A percentile compares a stretch with the other conserved stretches of the same genome.
phyloP scores from a whole-genome alignment of 177 flowering plant species.

The Vitis hybrid region DNA sequence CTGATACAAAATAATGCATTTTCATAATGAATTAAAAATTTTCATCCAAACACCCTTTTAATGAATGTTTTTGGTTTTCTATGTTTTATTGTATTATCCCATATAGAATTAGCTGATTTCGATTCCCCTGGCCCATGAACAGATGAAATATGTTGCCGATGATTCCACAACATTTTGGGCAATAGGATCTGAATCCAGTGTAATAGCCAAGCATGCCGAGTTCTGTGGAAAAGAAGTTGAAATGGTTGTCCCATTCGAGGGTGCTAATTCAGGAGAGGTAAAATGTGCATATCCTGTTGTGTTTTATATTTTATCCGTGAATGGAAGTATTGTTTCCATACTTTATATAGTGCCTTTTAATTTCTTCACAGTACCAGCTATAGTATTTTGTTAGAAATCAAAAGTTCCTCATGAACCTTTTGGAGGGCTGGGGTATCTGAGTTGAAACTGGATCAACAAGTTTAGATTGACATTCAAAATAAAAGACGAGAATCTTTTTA shows the following conservation, averaged over 20 bases:
- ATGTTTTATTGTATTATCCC: not conserved
- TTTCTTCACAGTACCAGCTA: too few species aligned
- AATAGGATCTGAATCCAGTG: constrained; percentile 63
- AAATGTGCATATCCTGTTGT: not conserved
- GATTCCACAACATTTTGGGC: constrained; percentile 95
- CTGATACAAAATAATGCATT: not conserved
- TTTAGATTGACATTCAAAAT: too few species aligned
- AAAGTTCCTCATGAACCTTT: too few species aligned
- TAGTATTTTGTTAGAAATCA: too few species aligned
- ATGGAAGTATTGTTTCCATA: not conserved
- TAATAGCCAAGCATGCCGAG: constrained; percentile 60
- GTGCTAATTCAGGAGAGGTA: constrained; percentile 75
- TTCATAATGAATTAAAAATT: not conserved
- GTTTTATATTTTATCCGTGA: not conserved
- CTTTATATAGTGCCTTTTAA: too few species aligned
- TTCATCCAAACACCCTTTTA: not conserved
- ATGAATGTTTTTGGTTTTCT: not conserved
- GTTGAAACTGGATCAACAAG: too few species aligned
- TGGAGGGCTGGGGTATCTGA: too few species aligned
- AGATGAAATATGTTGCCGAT: constrained; percentile 77
- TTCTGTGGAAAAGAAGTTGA: constrained; percentile 79
- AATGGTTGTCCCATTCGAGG: constrained; percentile 88
- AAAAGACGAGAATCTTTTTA: not conserved
- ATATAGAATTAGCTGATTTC: not conserved
- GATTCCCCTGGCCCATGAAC: constrained; percentile 18